These are phyloP conservation scores for Ceratobasidium sp. DNA, from an alignment of 1,284 basidiomycete species.

Conservation along the genomic window DNA sequence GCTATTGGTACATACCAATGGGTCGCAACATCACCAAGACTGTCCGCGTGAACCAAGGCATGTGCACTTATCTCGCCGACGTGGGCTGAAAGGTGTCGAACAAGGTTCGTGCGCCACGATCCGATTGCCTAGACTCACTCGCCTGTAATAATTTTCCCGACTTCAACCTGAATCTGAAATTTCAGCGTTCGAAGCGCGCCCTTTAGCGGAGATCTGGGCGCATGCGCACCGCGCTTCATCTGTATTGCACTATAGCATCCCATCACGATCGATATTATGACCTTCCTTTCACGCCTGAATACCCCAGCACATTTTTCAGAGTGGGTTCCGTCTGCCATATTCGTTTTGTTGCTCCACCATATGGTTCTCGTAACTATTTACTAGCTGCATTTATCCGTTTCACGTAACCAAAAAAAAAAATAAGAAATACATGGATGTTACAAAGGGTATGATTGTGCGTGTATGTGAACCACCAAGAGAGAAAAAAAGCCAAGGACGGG, in stretches of 20 bases:
- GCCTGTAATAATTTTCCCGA: no score
- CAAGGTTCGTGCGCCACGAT: no score
- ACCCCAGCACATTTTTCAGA: not conserved
- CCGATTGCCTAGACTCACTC: no score
- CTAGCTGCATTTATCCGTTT: not conserved
- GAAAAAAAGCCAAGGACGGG: not conserved
- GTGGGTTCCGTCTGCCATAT: not conserved
- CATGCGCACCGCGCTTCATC: not conserved
- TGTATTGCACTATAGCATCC: not conserved
- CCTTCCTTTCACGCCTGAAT: not conserved
- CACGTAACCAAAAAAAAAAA: not conserved
- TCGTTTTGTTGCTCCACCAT: not conserved
- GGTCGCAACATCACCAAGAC: no score
- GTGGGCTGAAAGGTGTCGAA: no score
- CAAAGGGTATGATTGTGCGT: slow-evolving; percentile 12
- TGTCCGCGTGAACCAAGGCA: no score
- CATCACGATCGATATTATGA: not conserved
- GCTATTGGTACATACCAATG: not conserved
- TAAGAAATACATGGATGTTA: slow-evolving; percentile 23
- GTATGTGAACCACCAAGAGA: not conserved
- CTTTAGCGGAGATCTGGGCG: not conserved
- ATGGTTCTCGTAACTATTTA: not conserved
- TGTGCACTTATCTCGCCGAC: no score
- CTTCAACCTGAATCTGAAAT: no score
- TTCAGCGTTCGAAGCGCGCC: no score